Base-by-base conservation (phyloP, 306 rosid species). In the Dalbergia cochinchinensis region DNA sequence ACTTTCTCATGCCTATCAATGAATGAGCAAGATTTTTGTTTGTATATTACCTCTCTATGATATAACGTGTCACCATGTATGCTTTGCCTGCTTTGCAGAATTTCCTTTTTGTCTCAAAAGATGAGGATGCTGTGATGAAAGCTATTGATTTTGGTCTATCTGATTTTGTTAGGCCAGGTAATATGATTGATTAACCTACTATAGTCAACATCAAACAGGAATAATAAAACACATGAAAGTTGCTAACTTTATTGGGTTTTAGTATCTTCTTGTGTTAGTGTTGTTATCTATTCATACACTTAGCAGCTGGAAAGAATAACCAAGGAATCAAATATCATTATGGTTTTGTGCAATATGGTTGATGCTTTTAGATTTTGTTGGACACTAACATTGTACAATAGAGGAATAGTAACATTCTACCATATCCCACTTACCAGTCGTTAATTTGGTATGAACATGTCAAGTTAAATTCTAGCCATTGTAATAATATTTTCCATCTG, bases 81-180 rank as follows among this genome's bases (percentile, higher is more conserved):
- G 65, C 41, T 59, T 76, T 86, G 78, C 59, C 57, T 80, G 73
- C 51, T 58, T 68, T 68, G 85, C 97, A 95, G 99, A 95, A 95
- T 86, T 95, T 95, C 82, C 99, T 95, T 67, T 95, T 92, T 73
- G 73, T 88, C 79, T 85, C 94, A 65, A 92, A 79, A 84, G 92
- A 90, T 4, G 99, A 88, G 71, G 87, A 95, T 83, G 84, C 97
- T 68, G 80, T 82, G 26, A 78, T 95, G 90, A 95, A 93, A 88
- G 96, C 83, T 82, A 95, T 91, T 62, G 99, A 95, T 82, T 95
- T 95, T 90, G 99, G 99, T 88, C 94, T 95, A 84, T 95, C 99
- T 13, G 99, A 95, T 87, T 92, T 90, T 78, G 87, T 91, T 69
- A 86, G 89, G 86, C 97, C 99, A 80, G 98, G 99, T 92, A 90